Evolutionary conservation across 495 filamentous ascomycete species (phyloP), one percentile per base, ranked within the genome.

Genomic region (Daldinia vernicosa): DNA sequence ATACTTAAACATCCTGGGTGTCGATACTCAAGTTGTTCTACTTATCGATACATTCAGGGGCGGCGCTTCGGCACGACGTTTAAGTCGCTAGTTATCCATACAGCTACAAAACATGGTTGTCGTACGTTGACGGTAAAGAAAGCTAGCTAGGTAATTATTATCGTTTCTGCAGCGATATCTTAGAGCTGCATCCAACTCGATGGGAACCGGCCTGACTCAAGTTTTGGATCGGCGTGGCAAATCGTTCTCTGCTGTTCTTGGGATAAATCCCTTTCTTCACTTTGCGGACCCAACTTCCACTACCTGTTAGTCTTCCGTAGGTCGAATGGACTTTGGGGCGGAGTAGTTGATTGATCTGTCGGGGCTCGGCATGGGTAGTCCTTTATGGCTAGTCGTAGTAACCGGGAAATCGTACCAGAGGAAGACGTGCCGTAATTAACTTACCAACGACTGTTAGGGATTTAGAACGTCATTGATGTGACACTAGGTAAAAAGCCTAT

Each of bases 391-490:
- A 73, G 66, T 66, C 27, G 66, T 35, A 14, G 45, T 22, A 72
- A 72, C 70, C 66, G 58, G 69, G 57, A 47, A 61, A 57, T 59
- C 61, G 54, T 61, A 60, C 28, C 61, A 63, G 60, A 63, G 40
- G 33, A 60, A 51, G 50, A 64, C 30, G 40, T 61, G 40, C 57
- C 69, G 52, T 63, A 61, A 66, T 69, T 61, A 73, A 47, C 50
- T 62, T 58, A 40, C 56, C 56, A 65, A 62, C 56, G 39, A 19
- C 55, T 62, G 33, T 60, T 52, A 33, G 39, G 28, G 40, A 55
- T 33, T 32, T 6, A 19, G 70, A 62, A 73, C 70, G 70, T 73
- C 70, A 73, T 73, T 37, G 62, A 73, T 73, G 66, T 51, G 56
- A 73, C 70, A 28, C 39, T 66, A n/a, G 43, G 28, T 28, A 33